Conservation (phyloP, 345 rosid species). For the Ceriops zippeliana region DNA sequence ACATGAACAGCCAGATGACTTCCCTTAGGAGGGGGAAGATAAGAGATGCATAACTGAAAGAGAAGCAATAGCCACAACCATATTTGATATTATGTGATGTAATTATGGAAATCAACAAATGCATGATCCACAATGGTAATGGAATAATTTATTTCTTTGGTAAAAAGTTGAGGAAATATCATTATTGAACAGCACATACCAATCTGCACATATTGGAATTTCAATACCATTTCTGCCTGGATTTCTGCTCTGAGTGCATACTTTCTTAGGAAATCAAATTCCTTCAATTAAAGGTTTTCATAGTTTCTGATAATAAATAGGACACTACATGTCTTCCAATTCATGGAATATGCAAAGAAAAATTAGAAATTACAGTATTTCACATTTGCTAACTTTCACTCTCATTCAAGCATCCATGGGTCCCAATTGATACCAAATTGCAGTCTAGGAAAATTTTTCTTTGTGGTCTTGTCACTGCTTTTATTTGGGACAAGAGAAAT, state of each 20-base stretch:
- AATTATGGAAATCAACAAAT: background rate
- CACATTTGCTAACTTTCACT: too few species aligned
- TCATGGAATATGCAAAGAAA: background rate
- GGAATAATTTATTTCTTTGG: background rate
- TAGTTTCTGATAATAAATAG: background rate
- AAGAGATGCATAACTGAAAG: background rate
- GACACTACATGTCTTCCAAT: background rate
- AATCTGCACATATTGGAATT: background rate
- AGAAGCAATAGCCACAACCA: background rate
- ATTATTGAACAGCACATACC: background rate
- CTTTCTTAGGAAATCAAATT: background rate
- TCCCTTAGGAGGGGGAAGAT: background rate
- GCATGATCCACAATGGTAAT: background rate
- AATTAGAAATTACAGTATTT: too few species aligned
- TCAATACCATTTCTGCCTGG: background rate
- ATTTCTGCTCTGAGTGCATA: background rate
- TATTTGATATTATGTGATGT: too few species aligned
- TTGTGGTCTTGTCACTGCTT: background rate
- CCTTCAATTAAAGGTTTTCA: background rate
- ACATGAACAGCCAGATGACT: background rate
- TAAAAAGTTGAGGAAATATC: background rate
- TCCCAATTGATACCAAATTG: background rate
- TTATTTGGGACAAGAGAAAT: constrained; percentile 1
- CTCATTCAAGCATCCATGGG: too few species aligned
- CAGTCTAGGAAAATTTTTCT: background rate